Conservation (phyloP, 129 eudicot genomes). For the Flaveria sonorensis region DNA sequence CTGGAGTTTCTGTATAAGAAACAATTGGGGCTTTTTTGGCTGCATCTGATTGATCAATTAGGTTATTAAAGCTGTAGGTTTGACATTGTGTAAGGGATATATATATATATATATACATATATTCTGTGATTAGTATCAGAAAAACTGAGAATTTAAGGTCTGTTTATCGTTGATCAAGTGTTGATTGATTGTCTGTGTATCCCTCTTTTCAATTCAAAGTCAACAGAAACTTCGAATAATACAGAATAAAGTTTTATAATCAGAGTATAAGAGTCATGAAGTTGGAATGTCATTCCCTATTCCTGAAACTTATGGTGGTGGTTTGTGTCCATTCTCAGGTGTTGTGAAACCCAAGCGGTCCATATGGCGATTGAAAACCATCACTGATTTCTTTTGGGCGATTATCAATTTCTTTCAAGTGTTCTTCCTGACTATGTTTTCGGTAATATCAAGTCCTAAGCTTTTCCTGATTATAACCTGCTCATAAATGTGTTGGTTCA, state of each 20-base stretch:
- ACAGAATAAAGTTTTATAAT: background rate
- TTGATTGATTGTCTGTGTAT: background rate
- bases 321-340: slow-evolving; percentile 46
- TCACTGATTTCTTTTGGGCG: slow-evolving; percentile 75
- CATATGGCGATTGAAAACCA: slow-evolving; percentile 72
- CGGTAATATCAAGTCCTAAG: slow-evolving; percentile 47
- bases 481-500: background rate
- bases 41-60: slow-evolving; percentile 2
- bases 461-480: slow-evolving; percentile 5
- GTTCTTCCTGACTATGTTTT: slow-evolving; percentile 83
- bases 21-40: slow-evolving; percentile 9
- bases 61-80: background rate
- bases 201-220: background rate
- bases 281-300: too few species aligned
- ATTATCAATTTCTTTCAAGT: slow-evolving; percentile 60
- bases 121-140: background rate
- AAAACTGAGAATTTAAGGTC: background rate
- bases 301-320: background rate
- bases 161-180: slow-evolving; percentile 2
- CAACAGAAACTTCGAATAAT: background rate
- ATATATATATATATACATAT: background rate
- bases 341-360: slow-evolving; percentile 80
- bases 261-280: background rate
- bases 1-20: background rate
- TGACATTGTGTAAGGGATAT: background rate